Percentiles rank a stretch among this genome's conserved stretches.
These are phyloP conservation scores for Polyporus arcularius DNA, from an alignment of 768 basidiomycete genomes.

Conservation along the genomic window DNA sequence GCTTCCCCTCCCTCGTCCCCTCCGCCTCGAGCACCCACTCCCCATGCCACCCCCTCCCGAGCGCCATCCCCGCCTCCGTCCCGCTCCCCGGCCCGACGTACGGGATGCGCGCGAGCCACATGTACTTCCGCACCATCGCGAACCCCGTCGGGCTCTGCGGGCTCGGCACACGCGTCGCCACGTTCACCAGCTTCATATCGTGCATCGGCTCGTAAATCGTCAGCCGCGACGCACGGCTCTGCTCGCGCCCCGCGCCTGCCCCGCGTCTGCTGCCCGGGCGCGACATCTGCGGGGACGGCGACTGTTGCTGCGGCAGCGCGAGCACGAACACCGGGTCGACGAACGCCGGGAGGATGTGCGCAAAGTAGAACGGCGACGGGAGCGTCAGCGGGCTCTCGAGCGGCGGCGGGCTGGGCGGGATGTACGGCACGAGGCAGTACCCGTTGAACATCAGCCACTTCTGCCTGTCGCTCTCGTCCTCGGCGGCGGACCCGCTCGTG, in stretches of 20 bases:
- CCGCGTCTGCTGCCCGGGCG: slow-evolving; percentile 21
- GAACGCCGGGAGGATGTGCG: slow-evolving; percentile 55
- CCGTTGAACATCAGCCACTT: slow-evolving; percentile 80
- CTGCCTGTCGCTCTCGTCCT: slow-evolving; percentile 15
- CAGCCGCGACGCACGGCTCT: slow-evolving; percentile 19
- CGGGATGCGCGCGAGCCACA: slow-evolving; percentile 63
- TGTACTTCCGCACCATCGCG: slow-evolving; percentile 59
- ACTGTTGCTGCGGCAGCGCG: slow-evolving; percentile 34
- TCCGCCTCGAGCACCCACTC: slow-evolving; percentile 84
- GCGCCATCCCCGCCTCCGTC: slow-evolving; percentile 31
- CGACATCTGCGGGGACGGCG: slow-evolving; percentile 34
- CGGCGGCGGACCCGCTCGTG: slow-evolving; percentile 15
- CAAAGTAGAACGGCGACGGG: slow-evolving; percentile 77
- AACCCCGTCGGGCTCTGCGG: slow-evolving; percentile 61
- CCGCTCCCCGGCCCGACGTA: slow-evolving; percentile 32
- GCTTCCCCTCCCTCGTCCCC: slow-evolving; percentile 67
- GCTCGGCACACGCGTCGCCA: slow-evolving; percentile 53
- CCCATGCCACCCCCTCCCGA: slow-evolving; percentile 72
- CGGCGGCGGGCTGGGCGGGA: slow-evolving; percentile 54
- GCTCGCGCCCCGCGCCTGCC: slow-evolving; percentile 3
- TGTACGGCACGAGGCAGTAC: slow-evolving; percentile 57
- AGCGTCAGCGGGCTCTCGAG: slow-evolving; percentile 59
- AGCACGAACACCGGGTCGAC: slow-evolving; percentile 32
- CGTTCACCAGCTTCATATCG: slow-evolving; percentile 45
- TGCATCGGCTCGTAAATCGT: background rate